A percentile compares a stretch with the other conserved stretches of the same genome.
phyloP scores from a whole-genome alignment of 495 filamentous ascomycete species.

The Aspergillus diversus region DNA sequence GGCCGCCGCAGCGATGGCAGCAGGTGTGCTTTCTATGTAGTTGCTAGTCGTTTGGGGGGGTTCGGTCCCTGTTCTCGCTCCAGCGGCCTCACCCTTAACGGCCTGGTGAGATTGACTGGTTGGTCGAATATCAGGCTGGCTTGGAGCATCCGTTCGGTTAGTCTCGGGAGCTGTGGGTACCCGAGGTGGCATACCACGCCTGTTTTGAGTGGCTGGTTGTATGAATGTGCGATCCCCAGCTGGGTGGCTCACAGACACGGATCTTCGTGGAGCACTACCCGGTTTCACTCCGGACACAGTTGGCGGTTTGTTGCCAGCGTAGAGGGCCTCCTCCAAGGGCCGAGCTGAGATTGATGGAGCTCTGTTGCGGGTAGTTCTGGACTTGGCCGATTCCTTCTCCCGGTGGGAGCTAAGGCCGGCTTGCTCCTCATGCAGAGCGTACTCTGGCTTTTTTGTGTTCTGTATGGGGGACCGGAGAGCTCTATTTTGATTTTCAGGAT shows the following conservation, averaged over 20 bases:
- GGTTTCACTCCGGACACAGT: conserved; percentile 23
- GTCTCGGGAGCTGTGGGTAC: background rate
- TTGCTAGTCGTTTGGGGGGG: no score
- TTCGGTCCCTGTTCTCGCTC: background rate
- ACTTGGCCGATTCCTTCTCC: conserved; percentile 17
- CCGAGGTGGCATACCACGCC: conserved; percentile 9
- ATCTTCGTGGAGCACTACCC: conserved; percentile 33
- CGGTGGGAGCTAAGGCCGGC: conserved; percentile 11
- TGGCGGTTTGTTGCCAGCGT: conserved; percentile 23
- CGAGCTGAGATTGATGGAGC: conserved; percentile 20
- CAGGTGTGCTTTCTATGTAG: background rate
- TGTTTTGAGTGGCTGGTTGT: conserved; percentile 18
- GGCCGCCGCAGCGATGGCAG: conserved; percentile 3
- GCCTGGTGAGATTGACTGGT: background rate
- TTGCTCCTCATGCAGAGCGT: conserved; percentile 7
- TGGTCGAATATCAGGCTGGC: background rate
- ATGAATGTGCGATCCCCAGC: conserved; percentile 15
- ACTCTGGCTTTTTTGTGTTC: conserved; percentile 12
- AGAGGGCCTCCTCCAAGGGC: conserved; percentile 24
- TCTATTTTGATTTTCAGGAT: background rate
- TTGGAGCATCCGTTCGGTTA: background rate
- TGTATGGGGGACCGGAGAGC: conserved; percentile 5
- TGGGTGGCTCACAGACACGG: conserved; percentile 37
- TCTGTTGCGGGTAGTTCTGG: conserved; percentile 25
- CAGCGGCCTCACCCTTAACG: background rate